Conservation (phyloP, 768 basidiomycete genomes). For the Agaricus subrufescens region DNA sequence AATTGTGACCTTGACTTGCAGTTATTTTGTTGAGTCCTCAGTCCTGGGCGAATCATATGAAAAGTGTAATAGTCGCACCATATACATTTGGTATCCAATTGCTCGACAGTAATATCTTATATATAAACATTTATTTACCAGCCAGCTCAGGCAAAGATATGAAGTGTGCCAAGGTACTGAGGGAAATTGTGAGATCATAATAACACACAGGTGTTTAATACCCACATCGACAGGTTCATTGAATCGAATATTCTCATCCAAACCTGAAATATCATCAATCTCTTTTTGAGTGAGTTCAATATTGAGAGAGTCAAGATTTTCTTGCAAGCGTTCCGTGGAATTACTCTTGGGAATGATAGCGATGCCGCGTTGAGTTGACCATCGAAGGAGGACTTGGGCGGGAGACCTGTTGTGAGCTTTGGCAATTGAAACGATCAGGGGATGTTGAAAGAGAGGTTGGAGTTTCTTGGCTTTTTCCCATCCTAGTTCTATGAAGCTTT, state of each 20-base stretch:
- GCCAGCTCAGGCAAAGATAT: constrained; percentile 20
- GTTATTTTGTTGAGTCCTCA: too few relatives aligned
- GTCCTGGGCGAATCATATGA: too few relatives aligned
- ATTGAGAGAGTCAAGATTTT: constrained; percentile 41
- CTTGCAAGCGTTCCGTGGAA: constrained; percentile 34
- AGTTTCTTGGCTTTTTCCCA: constrained; percentile 49
- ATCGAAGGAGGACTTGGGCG: constrained; percentile 73
- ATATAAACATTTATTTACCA: not conserved
- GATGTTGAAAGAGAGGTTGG: constrained; percentile 50
- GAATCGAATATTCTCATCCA: constrained; percentile 43
- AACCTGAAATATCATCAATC: constrained; percentile 46
- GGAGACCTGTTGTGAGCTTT: constrained; percentile 46
- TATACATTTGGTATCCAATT: not conserved
- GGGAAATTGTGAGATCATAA: not conserved
- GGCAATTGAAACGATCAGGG: constrained; percentile 40
- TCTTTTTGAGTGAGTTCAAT: constrained; percentile 54
- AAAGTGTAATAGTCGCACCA: too few relatives aligned
- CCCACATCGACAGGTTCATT: constrained; percentile 25
- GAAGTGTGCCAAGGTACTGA: constrained; percentile 22
- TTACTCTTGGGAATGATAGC: constrained; percentile 76
- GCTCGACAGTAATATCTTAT: constrained; percentile 9
- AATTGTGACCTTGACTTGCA: too few relatives aligned
- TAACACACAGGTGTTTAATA: not conserved
- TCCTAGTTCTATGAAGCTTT: constrained; percentile 62
- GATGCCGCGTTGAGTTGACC: constrained; percentile 72